Base-by-base conservation (phyloP, 2,329 filamentous ascomycete species). In the Hypoxylon sp. region DNA sequence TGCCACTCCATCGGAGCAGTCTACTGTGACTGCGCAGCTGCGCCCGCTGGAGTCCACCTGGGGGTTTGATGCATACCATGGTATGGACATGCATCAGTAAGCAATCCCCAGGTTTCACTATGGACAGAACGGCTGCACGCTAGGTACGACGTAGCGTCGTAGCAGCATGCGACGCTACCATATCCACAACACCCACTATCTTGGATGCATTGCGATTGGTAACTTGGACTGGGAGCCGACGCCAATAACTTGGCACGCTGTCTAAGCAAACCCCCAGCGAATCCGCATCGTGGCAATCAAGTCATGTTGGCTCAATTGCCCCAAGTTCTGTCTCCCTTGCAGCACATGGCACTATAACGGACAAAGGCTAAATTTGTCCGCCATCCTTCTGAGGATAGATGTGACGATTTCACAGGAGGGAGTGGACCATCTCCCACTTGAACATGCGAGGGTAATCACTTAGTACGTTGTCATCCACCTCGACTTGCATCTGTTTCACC, bases 161-260 rank as follows among this genome's bases (percentile, higher is more conserved):
- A 50, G 29, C 16, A 17, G 9, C 20, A 43, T 40, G 37, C 36
- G 41, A 15, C n/a, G 30, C 35, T 41, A 51, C 23, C 29, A 17
- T 47, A 40, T 26, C 59, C 55, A 62, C 59, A 58, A 55, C 59
- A 59, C 36, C 36, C 32, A 47, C 30, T 26, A 29, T 38, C 31
- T 51, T 44, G 51, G 15, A 44, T 20, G 20, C 19, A 13, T 36
- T 52, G 36, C 23, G 20, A 47, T 55, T 55, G 47, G 47, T 46
- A 41, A 13, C 23, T n/a, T n/a, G n/a, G n/a, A 32, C 25, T 31
- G 23, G 45, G 45, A 55, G 55, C 52, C 49, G 55, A 23, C 40
- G 46, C 55, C 35, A 51, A 20, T 36, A 19, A 17, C 55, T 57
- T 59, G 55, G 59, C 52, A 38, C 37, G 16, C 19, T 20, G 38